Conservation (phyloP, 306 rosid species). For the Dryas alaskensis region DNA sequence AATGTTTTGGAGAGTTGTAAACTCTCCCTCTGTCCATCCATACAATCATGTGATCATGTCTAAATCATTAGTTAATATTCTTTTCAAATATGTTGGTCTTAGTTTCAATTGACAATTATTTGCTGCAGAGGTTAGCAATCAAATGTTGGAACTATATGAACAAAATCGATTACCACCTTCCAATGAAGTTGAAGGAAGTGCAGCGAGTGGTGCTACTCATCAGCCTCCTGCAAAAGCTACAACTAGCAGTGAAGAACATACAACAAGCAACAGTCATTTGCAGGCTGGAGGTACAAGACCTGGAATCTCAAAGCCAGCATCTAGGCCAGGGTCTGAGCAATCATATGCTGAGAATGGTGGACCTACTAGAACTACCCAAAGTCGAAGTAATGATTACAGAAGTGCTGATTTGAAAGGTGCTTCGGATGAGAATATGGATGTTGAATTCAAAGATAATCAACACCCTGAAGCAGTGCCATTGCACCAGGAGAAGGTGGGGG, state of each 20-base stretch:
- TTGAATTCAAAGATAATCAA: constrained; percentile 49
- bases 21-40: neutral
- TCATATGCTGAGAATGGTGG: constrained; percentile 47
- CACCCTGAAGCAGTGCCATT: constrained; percentile 35
- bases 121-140: constrained; percentile 96
- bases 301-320: constrained; percentile 54
- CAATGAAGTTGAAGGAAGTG: constrained; percentile 71
- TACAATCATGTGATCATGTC: neutral
- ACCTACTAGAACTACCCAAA: constrained; percentile 42
- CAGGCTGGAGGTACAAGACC: constrained; percentile 58
- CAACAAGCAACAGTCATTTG: constrained; percentile 49
- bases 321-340: constrained; percentile 47
- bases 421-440: constrained; percentile 50
- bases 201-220: constrained; percentile 49
- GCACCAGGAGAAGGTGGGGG: constrained; percentile 45
- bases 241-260: constrained; percentile 58
- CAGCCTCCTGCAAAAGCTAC: constrained; percentile 44
- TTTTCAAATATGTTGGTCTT: constrained; percentile 7
- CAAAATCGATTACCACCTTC: constrained; percentile 80
- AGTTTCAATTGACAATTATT: constrained; percentile 25
- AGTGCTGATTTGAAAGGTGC: constrained; percentile 47
- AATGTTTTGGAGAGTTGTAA: neutral
- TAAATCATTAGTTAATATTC: neutral
- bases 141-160: constrained; percentile 96
- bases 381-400: constrained; percentile 60